phyloP scores from a whole-genome alignment of 2,329 filamentous ascomycete species.

The Fonsecaea nubica region DNA sequence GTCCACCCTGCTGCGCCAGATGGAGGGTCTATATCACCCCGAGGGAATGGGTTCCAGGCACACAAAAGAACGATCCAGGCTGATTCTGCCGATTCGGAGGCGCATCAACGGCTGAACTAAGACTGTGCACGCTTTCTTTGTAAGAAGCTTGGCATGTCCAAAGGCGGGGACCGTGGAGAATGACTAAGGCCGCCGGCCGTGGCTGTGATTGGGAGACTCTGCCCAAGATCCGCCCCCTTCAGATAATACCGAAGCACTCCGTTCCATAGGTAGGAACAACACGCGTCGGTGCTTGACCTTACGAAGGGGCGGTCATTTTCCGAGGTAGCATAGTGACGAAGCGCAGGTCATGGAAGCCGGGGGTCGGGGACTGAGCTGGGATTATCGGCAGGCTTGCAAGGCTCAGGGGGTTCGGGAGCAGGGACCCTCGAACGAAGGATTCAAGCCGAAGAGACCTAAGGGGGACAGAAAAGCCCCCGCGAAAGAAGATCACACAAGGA shows the following conservation, averaged over 20 bases:
- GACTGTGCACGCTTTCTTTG: not conserved
- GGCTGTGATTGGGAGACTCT: not conserved
- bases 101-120: not conserved
- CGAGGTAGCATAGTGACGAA: not conserved
- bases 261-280: not conserved
- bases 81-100: not conserved
- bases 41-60: not conserved
- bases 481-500: not conserved
- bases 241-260: not conserved
- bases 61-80: not conserved
- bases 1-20: not conserved
- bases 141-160: conserved; percentile 3
- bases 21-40: not conserved
- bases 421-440: not conserved
- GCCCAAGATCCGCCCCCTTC: not conserved
- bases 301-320: not conserved
- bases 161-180: not conserved
- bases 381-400: not conserved
- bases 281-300: not conserved
- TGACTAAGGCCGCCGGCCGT: not conserved
- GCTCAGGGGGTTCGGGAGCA: not conserved
- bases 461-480: not conserved
- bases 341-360: not conserved
- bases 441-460: not conserved
- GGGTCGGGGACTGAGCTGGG: too few relatives aligned